A percentile compares a stretch with the other conserved stretches of the same genome.
These are phyloP conservation scores for Solanum chaucha DNA, from an alignment of 257 asterid genomes.

Conservation along the genomic window DNA sequence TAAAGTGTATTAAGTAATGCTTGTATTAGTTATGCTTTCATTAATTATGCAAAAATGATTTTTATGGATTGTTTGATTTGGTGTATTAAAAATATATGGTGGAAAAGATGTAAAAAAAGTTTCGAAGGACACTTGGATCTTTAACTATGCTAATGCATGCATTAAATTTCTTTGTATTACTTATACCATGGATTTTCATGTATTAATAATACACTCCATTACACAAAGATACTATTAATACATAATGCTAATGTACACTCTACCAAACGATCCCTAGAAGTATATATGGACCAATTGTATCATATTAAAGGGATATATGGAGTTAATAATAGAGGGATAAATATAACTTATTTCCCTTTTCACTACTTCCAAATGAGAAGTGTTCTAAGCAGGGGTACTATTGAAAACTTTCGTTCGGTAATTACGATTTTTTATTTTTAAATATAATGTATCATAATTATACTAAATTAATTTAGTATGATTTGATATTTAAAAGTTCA, in stretches of 20 bases:
- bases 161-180: not conserved
- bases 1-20: too few relatives aligned
- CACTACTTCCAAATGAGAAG: not conserved
- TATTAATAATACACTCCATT: not conserved
- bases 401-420: not conserved
- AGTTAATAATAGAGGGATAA: not conserved
- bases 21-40: not conserved
- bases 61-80: not conserved
- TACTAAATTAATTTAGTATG: too few relatives aligned
- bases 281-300: not conserved
- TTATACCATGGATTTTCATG: not conserved
- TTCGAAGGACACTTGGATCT: not conserved
- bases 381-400: not conserved
- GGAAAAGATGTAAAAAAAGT: not conserved
- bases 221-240: too few relatives aligned
- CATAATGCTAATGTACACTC: not conserved
- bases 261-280: not conserved
- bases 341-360: not conserved
- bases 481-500: not conserved
- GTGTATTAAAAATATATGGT: not conserved
- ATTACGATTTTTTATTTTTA: too few relatives aligned
- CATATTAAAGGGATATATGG: not conserved
- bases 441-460: not conserved
- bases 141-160: not conserved
- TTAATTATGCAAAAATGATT: too few relatives aligned